Conservation (phyloP, 208 protist species). For the Lotmaria passim region DNA sequence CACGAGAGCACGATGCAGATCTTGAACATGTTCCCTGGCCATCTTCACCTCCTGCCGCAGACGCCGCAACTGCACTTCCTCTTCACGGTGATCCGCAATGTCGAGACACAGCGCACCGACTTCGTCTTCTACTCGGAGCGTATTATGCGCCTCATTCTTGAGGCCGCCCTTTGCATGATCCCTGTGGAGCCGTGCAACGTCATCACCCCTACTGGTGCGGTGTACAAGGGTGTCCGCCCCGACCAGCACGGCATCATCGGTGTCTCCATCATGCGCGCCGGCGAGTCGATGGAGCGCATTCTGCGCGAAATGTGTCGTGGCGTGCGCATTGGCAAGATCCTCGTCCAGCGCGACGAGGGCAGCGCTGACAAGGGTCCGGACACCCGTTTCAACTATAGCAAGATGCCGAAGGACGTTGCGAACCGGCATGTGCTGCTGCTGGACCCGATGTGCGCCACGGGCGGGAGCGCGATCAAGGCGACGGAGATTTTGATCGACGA, state of each 20-base stretch:
- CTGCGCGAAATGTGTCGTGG: constrained; percentile 94
- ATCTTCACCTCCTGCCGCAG: constrained; percentile 76
- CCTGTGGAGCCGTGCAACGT: constrained; percentile 89
- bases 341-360: constrained; percentile 97
- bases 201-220: constrained; percentile 90
- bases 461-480: constrained; percentile 85
- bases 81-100: constrained; percentile 95
- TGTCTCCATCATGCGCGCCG: constrained; percentile 97
- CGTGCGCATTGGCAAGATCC: constrained; percentile 98
- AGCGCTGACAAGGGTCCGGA: constrained; percentile 90
- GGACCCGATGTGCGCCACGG: constrained; percentile 97
- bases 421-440: constrained; percentile 93
- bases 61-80: constrained; percentile 92
- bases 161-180: constrained; percentile 88
- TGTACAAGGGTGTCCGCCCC: constrained; percentile 82
- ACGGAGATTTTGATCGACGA: constrained; percentile 81
- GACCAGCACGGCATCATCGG: constrained; percentile 91
- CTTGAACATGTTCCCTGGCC: constrained; percentile 65
- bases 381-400: constrained; percentile 93
- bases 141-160: constrained; percentile 95
- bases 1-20: constrained; percentile 58
- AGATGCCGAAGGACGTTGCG: constrained; percentile 95
- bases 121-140: constrained; percentile 98
- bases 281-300: constrained; percentile 96
- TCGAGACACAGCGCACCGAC: constrained; percentile 90